These are phyloP conservation scores for Rhizoclosmatium globosum DNA, from an alignment of 192 early-diverging fungal species.

Conservation along the genomic window DNA sequence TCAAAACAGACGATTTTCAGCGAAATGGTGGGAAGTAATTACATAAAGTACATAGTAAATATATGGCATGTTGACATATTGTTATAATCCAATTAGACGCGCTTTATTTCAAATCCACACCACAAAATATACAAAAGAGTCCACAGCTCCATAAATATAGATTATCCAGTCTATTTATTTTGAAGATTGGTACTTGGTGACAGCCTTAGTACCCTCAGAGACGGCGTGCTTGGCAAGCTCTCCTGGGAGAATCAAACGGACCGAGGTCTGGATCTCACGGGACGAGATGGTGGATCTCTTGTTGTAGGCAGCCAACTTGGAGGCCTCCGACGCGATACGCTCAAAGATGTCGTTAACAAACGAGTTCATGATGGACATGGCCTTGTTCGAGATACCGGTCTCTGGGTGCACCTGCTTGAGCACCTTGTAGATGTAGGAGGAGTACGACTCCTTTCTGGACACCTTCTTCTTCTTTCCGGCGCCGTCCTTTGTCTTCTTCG, in stretches of 20 bases:
- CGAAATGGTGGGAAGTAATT: background rate
- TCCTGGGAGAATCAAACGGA: slow-evolving; percentile 84
- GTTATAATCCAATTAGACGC: background rate
- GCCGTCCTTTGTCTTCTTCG: slow-evolving; percentile 66
- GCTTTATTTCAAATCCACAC: too few species aligned
- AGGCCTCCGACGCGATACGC: slow-evolving; percentile 78
- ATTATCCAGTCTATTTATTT: slow-evolving; percentile 46
- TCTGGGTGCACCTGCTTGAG: slow-evolving; percentile 98
- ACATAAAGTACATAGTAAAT: background rate
- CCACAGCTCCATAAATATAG: background rate
- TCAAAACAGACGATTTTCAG: slow-evolving; percentile 4
- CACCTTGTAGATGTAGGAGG: slow-evolving; percentile 97
- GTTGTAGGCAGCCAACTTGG: slow-evolving; percentile 87
- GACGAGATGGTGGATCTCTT: slow-evolving; percentile 96
- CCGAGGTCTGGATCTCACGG: slow-evolving; percentile 91
- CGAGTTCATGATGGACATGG: slow-evolving; percentile 98
- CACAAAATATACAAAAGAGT: background rate
- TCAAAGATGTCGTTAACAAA: slow-evolving; percentile 99
- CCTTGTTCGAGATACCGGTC: slow-evolving; percentile 98
- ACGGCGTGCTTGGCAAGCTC: slow-evolving; percentile 97
- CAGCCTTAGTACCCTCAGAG: slow-evolving; percentile 98
- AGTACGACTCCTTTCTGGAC: slow-evolving; percentile 90
- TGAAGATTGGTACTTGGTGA: slow-evolving; percentile 93
- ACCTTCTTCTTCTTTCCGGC: slow-evolving; percentile 72
- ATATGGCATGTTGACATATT: background rate